Evolutionary conservation across 352 stramenopile genomes (phyloP).

Genomic region (Discostella stelligera): DNA sequence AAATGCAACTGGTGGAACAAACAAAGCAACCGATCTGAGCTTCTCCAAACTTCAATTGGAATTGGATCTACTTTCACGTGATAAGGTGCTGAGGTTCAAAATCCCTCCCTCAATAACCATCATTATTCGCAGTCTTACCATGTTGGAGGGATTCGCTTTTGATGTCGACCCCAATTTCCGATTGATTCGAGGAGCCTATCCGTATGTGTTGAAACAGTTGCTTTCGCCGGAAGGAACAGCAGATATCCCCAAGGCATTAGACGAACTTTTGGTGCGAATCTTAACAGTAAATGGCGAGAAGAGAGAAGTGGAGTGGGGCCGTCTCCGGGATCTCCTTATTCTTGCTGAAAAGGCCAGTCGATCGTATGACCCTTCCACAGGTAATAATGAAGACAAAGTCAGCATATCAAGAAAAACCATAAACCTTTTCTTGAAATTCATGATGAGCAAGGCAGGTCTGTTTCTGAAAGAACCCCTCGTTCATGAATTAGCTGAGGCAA

Average conservation of each 20-base stretch:
- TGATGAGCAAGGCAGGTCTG: constrained; percentile 75
- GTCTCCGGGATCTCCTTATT: constrained; percentile 69
- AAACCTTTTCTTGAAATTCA: constrained; percentile 78
- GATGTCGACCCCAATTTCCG: constrained; percentile 84
- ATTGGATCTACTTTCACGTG: constrained; percentile 71
- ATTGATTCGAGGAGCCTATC: constrained; percentile 82
- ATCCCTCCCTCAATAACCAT: constrained; percentile 80
- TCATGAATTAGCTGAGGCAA: constrained; percentile 75
- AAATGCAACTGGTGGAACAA: constrained; percentile 75
- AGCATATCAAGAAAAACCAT: constrained; percentile 73
- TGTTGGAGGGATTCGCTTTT: constrained; percentile 84
- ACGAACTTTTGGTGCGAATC: constrained; percentile 65
- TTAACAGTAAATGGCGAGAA: constrained; percentile 71
- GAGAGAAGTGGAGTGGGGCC: constrained; percentile 56
- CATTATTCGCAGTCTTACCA: constrained; percentile 85
- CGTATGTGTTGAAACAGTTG: constrained; percentile 76
- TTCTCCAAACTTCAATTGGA: constrained; percentile 77
- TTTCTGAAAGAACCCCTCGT: constrained; percentile 82
- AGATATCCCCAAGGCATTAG: constrained; percentile 59
- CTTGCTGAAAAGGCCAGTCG: constrained; percentile 73
- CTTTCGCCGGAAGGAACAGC: constrained; percentile 60
- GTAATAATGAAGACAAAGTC: constrained; percentile 51
- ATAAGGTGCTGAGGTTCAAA: constrained; percentile 55
- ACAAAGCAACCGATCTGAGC: constrained; percentile 76
- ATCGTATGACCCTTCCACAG: constrained; percentile 66